Evolutionary conservation across 2,329 filamentous ascomycete species (phyloP), one percentile per base, ranked within the genome.

Genomic region (Paraphaeosphaeria sporulosa): DNA sequence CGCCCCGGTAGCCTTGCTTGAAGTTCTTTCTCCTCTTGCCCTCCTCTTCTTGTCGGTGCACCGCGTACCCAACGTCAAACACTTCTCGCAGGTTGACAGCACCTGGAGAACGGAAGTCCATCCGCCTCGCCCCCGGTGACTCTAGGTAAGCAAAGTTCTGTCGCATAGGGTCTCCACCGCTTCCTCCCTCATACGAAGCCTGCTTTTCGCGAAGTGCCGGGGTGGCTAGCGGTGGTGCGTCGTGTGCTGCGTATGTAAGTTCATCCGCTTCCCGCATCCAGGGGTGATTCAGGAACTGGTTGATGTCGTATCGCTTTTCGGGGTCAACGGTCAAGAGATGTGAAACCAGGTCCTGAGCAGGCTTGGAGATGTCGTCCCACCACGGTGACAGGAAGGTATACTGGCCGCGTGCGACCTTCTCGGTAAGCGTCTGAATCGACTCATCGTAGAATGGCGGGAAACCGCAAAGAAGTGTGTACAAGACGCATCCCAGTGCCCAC

Each of bases 371-470:
- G 60, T 97, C 94, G 69, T 99, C 95, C 95, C 95, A 99, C 95
- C 95, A 99, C 0, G 95, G 95, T 2, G 94, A 98, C 46, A 99
- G 82, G 82, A 99, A 99, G 0, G 95, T 98, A 77, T 95, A 99
- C 80, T 98, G 93, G 51, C 95, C 95, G 72, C 92, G 90, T 32
- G 95, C 95, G 19, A 99, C 95, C 84, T 99, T 99, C 76, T 99
- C 94, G 1, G 95, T 98, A 62, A 99, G 86, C 0, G 96, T 90
- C 74, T 97, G 93, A 68, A 99, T 98, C 73, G 93, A 97, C 81
- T 99, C 95, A 70, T 99, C 95, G 78, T 99, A 97, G 80, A 99
- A 99, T 2, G 95, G 95, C 10, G 95, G 95, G 82, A 99, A 99
- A 15, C 95, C 95, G 71, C 95, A 99, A 17, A 99, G 90, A 1